Evolutionary conservation across 768 basidiomycete genomes (phyloP).

Genomic region (Panellus pusillus): DNA sequence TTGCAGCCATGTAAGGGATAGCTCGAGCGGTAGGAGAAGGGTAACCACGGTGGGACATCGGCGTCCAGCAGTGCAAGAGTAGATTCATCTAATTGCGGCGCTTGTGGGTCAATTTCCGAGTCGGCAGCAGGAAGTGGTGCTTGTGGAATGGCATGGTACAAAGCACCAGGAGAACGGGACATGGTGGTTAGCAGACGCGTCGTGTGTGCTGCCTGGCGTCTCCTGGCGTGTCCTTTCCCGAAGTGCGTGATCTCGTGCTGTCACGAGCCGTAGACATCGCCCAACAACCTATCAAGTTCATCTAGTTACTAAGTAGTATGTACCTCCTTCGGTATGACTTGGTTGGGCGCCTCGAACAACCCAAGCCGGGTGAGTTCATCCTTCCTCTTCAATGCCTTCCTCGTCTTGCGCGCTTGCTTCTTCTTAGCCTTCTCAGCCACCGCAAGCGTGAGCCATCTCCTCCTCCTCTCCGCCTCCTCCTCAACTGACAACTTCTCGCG

Average conservation of each 20-base stretch:
- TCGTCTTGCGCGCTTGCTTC: constrained; percentile 55
- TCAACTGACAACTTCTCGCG: constrained; percentile 58
- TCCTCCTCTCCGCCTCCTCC: constrained; percentile 60
- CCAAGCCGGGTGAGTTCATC: constrained; percentile 56
- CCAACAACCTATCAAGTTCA: no score
- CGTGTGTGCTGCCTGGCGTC: no score
- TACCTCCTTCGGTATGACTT: constrained; percentile 47
- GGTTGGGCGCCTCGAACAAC: constrained; percentile 57
- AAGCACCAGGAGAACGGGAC: constrained; percentile 32
- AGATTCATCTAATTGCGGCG: constrained; percentile 17
- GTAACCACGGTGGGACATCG: constrained; percentile 29
- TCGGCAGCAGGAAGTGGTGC: constrained; percentile 30
- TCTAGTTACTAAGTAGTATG: neutral
- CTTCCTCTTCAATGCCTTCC: constrained; percentile 52
- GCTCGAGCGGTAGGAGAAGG: neutral
- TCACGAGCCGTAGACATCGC: no score
- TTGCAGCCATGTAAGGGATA: neutral
- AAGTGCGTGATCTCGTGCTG: no score
- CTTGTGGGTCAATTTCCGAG: constrained; percentile 35
- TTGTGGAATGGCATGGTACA: constrained; percentile 48
- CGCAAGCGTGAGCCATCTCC: constrained; percentile 50
- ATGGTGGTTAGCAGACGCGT: constrained; percentile 10
- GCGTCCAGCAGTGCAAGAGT: constrained; percentile 17
- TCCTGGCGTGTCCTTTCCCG: no score
- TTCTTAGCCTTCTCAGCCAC: constrained; percentile 52